Base-by-base conservation (phyloP, 495 filamentous ascomycete species). In the Daldinia bambusicola region DNA sequence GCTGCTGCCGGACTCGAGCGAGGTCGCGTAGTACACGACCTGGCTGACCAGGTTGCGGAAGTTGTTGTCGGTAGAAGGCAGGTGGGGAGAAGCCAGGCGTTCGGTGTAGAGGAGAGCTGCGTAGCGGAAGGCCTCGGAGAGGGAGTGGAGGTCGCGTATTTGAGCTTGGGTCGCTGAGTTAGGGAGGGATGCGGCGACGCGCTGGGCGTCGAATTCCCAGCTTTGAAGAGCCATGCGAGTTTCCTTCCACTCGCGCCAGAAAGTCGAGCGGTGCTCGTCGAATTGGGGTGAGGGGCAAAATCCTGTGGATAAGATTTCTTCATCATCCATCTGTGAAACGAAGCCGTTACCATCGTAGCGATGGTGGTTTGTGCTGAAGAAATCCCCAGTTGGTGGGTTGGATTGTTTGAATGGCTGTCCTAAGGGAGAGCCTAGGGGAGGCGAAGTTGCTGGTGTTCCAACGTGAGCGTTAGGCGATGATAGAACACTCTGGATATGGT, bases 71-170 rank as follows among this genome's bases (percentile, higher is more conserved):
- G 85, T 84, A 0, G 92, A 92, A 12, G 93, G 89, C 2, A 92
- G 80, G 58, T 87, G 84, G 14, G 95, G 94, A 74, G 89, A 89
- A 4, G 91, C 94, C 26, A 98, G 89, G 4, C 95, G 92, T 78
- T 97, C 93, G 20, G 91, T 92, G 81, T 98, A 98, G 18, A 98
- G 88, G 7, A 98, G 86, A 1, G 93, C 94, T 0, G 93, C 88
- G 74, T 94, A 92, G 30, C 94, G 92, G 83, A 97, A 98, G 6
- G 92, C 91, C 75, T 97, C 94, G 55, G 91, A 95, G 77, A 90
- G 75, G 86, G 84, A 81, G 85, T 91, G 74, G 40, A 84, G 76
- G 75, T 84, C 81, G 70, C 82, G 82, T 55, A 87, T 64, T 77
- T 87, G 84, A n/a, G 77, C 74, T 12, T 80, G 75, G 0, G 84